These are phyloP conservation scores for Russula virescens DNA, from an alignment of 768 basidiomycete species.

Conservation along the genomic window DNA sequence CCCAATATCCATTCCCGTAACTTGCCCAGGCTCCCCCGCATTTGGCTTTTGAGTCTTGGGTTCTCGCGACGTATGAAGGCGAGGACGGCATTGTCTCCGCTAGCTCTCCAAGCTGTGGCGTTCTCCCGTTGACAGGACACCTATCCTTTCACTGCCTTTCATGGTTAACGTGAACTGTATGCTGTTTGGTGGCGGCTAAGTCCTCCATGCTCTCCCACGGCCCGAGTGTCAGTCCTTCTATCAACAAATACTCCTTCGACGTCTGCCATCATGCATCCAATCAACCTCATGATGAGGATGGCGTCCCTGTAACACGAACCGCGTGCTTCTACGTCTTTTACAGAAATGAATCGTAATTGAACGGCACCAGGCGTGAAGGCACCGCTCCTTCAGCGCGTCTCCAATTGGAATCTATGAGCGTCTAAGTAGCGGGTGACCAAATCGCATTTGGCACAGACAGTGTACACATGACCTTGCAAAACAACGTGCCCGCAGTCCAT, in stretches of 20 bases:
- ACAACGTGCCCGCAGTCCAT: background rate
- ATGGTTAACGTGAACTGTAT: slow-evolving; percentile 3
- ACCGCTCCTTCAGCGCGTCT: background rate
- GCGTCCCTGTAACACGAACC: background rate
- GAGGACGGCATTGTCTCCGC: background rate
- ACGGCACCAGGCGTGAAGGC: background rate
- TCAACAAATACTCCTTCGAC: slow-evolving; percentile 5
- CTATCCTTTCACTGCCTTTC: background rate
- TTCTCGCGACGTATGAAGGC: background rate
- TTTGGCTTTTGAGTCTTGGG: no score
- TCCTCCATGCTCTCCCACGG: background rate
- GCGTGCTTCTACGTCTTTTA: background rate
- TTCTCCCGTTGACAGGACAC: background rate
- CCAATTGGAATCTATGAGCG: background rate
- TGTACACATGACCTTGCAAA: slow-evolving; percentile 13
- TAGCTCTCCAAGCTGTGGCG: slow-evolving; percentile 7
- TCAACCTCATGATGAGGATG: slow-evolving; percentile 7
- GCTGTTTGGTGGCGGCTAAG: slow-evolving; percentile 9
- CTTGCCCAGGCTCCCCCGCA: background rate
- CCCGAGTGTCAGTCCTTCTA: background rate
- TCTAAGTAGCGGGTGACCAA: background rate
- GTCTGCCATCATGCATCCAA: background rate
- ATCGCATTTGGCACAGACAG: background rate
- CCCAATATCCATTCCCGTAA: background rate
- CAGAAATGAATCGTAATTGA: background rate